phyloP scores from a whole-genome alignment of 2,329 filamentous ascomycete species.

The Fragosphaeria purpurea region DNA sequence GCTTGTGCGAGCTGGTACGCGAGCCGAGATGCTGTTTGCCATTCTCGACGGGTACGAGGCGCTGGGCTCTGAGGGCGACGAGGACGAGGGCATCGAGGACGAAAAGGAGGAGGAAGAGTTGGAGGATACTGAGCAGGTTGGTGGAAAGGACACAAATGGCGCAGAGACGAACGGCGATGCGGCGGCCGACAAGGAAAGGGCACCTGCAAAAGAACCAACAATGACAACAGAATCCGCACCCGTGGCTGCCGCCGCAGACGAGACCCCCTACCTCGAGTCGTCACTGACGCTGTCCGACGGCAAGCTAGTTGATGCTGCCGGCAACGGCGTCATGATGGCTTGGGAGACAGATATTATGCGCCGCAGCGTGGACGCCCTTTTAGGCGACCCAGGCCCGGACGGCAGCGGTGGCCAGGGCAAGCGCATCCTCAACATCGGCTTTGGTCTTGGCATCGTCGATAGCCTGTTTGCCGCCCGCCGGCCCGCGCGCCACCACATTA shows the following conservation, averaged over 20 bases:
- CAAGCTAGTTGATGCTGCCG: slow-evolving; percentile 61
- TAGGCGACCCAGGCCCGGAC: slow-evolving; percentile 30
- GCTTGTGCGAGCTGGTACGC: slow-evolving; percentile 80
- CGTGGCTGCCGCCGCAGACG: slow-evolving; percentile 40
- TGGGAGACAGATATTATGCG: slow-evolving; percentile 87
- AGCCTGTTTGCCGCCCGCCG: slow-evolving; percentile 58
- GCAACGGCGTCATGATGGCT: slow-evolving; percentile 88
- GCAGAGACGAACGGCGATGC: background rate
- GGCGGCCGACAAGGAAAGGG: slow-evolving; percentile 15
- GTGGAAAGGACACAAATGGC: slow-evolving; percentile 7
- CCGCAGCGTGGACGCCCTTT: slow-evolving; percentile 58
- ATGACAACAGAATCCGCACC: slow-evolving; percentile 20
- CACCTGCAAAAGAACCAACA: slow-evolving; percentile 13
- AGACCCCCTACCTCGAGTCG: slow-evolving; percentile 55
- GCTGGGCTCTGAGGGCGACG: slow-evolving; percentile 47
- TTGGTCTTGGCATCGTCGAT: slow-evolving; percentile 87
- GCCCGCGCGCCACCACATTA: slow-evolving; percentile 67
- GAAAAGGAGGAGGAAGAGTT: slow-evolving; percentile 16
- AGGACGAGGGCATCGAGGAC: slow-evolving; percentile 27
- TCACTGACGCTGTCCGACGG: slow-evolving; percentile 53
- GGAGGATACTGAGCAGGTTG: background rate
- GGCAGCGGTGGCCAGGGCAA: slow-evolving; percentile 34
- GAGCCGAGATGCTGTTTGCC: slow-evolving; percentile 78
- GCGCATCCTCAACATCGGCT: slow-evolving; percentile 74
- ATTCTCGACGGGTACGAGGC: slow-evolving; percentile 73